These are phyloP conservation scores for Coemansia sp. DNA, from an alignment of 192 early-diverging fungal species.

Conservation along the genomic window DNA sequence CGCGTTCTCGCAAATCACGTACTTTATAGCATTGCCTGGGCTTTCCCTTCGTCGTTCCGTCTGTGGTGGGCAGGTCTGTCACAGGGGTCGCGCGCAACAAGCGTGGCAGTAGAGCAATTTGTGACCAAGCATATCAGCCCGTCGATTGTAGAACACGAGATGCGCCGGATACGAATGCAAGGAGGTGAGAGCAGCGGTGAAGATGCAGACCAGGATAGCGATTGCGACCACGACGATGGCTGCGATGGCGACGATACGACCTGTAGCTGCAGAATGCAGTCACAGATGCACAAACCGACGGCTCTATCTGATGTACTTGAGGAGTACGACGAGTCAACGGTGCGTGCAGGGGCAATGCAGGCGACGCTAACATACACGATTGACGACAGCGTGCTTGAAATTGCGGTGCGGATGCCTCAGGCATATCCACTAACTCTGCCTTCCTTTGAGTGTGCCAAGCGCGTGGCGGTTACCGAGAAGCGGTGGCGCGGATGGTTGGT, in stretches of 20 bases:
- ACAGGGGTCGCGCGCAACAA: slow-evolving; percentile 22
- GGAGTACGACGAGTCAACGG: slow-evolving; percentile 35
- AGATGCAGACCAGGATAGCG: background rate
- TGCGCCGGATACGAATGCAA: slow-evolving; percentile 23
- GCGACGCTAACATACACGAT: slow-evolving; percentile 38
- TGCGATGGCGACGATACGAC: background rate
- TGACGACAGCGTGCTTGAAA: slow-evolving; percentile 50
- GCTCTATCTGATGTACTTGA: slow-evolving; percentile 25
- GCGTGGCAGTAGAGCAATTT: slow-evolving; percentile 32
- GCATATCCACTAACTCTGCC: slow-evolving; percentile 47
- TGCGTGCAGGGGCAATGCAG: slow-evolving; percentile 21
- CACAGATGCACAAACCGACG: slow-evolving; percentile 1
- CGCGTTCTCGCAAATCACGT: slow-evolving; percentile 30
- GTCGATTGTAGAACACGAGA: slow-evolving; percentile 11
- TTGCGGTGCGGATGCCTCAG: slow-evolving; percentile 44
- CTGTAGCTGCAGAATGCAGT: background rate
- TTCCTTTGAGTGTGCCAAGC: slow-evolving; percentile 35
- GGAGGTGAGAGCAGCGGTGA: slow-evolving; percentile 6
- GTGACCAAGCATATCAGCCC: slow-evolving; percentile 19
- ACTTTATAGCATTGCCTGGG: slow-evolving; percentile 14
- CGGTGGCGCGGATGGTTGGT: slow-evolving; percentile 56
- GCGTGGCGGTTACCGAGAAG: slow-evolving; percentile 51
- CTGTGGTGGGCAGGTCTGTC: slow-evolving; percentile 46
- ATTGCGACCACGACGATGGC: background rate
- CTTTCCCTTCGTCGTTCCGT: slow-evolving; percentile 34